Evolutionary conservation across 768 basidiomycete species (phyloP).

Genomic region (Russula dissimulans): DNA sequence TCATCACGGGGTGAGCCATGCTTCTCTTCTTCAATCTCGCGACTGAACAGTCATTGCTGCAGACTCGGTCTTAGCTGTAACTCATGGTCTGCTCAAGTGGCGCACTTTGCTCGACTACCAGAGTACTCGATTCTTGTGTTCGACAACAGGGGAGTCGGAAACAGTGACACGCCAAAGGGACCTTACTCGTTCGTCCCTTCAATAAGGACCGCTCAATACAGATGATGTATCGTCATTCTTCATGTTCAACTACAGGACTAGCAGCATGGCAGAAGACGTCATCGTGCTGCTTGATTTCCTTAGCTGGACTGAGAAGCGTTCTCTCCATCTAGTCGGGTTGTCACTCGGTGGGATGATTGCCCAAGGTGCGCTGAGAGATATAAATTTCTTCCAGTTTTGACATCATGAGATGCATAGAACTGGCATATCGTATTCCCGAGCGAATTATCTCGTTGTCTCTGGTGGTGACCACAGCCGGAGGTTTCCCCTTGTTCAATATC

Average conservation of each 20-base stretch:
- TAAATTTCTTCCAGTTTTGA: too few species aligned
- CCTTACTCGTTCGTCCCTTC: conserved; percentile 56
- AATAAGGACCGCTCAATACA: too few species aligned
- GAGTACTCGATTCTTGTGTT: conserved; percentile 62
- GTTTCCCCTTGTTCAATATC: conserved; percentile 45
- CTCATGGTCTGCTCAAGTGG: conserved; percentile 56
- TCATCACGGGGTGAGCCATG: conserved; percentile 59
- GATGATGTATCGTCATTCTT: too few species aligned
- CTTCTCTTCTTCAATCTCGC: background rate
- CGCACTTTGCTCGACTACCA: conserved; percentile 45
- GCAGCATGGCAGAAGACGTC: conserved; percentile 69
- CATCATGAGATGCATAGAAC: too few species aligned
- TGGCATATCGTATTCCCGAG: conserved; percentile 32
- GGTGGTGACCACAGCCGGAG: conserved; percentile 61
- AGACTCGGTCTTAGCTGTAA: conserved; percentile 58
- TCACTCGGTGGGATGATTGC: conserved; percentile 84
- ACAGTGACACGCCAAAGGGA: conserved; percentile 59
- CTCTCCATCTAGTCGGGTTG: conserved; percentile 61
- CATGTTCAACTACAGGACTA: conserved; percentile 38
- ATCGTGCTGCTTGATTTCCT: conserved; percentile 59
- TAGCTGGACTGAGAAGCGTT: conserved; percentile 55
- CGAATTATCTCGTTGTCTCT: too few species aligned
- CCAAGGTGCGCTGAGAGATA: too few species aligned
- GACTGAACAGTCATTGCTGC: background rate
- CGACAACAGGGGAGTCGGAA: conserved; percentile 79